Evolutionary conservation across 2,329 filamentous ascomycete species (phyloP).

Genomic region (Chalaropsis ovoidea): DNA sequence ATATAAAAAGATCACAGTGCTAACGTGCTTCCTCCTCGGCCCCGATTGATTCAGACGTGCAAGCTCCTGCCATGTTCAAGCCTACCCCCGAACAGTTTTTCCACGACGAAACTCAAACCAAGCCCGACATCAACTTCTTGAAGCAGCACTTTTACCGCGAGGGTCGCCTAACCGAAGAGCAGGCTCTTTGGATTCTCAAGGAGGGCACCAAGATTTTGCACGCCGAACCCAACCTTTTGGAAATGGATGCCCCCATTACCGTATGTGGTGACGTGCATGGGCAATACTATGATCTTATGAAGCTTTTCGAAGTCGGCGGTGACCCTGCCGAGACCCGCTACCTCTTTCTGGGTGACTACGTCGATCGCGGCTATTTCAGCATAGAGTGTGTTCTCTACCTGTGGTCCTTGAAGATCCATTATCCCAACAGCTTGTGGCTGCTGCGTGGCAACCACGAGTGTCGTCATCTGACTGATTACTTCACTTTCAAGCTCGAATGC

Average conservation of each 20-base stretch:
- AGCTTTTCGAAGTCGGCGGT: slow-evolving; percentile 95
- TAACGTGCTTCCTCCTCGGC: slow-evolving; percentile 9
- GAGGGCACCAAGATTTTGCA: slow-evolving; percentile 79
- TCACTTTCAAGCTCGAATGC: slow-evolving; percentile 99
- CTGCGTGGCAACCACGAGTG: slow-evolving; percentile 98
- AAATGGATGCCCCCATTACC: slow-evolving; percentile 99
- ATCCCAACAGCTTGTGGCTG: slow-evolving; percentile 93
- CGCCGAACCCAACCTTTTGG: slow-evolving; percentile 85
- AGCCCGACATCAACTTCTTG: slow-evolving; percentile 86
- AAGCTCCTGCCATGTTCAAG: slow-evolving; percentile 87
- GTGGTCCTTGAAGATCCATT: slow-evolving; percentile 98
- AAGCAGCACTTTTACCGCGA: slow-evolving; percentile 99
- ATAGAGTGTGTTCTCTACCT: slow-evolving; percentile 98
- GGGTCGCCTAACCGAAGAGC: slow-evolving; percentile 90
- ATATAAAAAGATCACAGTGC: not conserved
- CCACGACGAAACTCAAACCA: slow-evolving; percentile 70
- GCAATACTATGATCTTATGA: slow-evolving; percentile 99
- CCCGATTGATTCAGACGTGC: slow-evolving; percentile 58
- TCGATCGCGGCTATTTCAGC: slow-evolving; percentile 96
- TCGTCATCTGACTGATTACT: slow-evolving; percentile 97
- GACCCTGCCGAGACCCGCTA: slow-evolving; percentile 95
- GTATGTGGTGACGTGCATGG: slow-evolving; percentile 98
- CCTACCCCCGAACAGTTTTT: slow-evolving; percentile 93
- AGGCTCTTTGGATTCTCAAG: slow-evolving; percentile 89
- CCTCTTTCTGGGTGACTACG: slow-evolving; percentile 94